Percentiles rank a stretch among this genome's conserved stretches.
Evolutionary conservation across 2,329 filamentous ascomycete genomes (phyloP).

Genomic region (Ceratocystis harringtonii): DNA sequence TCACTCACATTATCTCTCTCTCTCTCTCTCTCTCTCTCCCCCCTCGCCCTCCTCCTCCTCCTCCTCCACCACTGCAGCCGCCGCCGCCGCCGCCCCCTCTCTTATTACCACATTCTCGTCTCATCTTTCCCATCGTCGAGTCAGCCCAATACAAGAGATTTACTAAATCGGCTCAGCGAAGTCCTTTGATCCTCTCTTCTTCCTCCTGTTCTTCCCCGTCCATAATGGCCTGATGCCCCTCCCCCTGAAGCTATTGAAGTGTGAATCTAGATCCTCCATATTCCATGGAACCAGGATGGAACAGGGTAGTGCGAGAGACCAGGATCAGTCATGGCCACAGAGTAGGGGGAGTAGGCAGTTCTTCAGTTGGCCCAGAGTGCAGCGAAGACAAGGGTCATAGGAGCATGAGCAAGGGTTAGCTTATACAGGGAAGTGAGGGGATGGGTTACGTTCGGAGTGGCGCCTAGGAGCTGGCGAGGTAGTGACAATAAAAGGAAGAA

Average conservation of each 20-base stretch:
- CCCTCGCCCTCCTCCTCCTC: no score
- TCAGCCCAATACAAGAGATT: conserved; percentile 1
- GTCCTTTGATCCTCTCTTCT: neutral
- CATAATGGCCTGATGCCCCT: neutral
- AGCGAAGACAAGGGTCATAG: neutral
- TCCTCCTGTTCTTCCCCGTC: neutral
- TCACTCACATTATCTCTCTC: neutral
- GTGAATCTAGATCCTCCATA: neutral
- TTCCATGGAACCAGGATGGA: neutral
- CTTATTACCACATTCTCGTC: neutral
- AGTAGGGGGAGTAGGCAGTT: neutral
- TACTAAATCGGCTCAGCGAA: neutral
- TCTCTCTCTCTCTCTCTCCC: neutral
- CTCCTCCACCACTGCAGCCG: no score
- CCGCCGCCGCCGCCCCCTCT: neutral
- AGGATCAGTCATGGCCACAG: neutral
- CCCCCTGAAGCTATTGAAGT: neutral
- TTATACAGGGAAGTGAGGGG: neutral
- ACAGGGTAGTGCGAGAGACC: neutral
- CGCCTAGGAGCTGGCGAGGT: neutral
- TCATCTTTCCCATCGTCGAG: neutral
- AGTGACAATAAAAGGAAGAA: neutral
- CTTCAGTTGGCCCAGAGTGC: neutral
- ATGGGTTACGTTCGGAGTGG: conserved; percentile 7
- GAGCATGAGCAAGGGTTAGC: neutral